A percentile compares a stretch with the other conserved stretches of the same genome.
Evolutionary conservation across 345 rosid species (phyloP).

Genomic region (Eucalyptus albens): DNA sequence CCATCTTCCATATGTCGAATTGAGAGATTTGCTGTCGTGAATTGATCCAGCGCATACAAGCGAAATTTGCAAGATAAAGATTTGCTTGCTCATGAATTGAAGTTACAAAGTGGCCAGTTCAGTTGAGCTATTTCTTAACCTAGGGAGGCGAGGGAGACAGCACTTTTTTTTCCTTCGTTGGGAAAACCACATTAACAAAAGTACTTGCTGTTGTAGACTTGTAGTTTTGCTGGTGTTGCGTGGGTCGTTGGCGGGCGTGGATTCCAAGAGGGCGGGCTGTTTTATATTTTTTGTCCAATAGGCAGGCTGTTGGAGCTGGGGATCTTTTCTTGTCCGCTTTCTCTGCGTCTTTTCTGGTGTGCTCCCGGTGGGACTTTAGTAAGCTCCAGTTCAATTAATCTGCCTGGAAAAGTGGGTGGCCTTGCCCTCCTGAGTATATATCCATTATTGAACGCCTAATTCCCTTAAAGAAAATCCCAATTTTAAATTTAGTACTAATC

Average conservation of each 20-base stretch:
- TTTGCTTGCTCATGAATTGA: not conserved
- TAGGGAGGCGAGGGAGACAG: not conserved
- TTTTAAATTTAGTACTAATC: too few relatives aligned
- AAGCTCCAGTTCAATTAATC: not conserved
- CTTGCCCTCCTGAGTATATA: not conserved
- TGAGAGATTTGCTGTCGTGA: not conserved
- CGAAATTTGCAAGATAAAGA: not conserved
- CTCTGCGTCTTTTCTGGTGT: not conserved
- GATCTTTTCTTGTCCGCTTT: not conserved
- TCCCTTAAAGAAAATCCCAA: not conserved
- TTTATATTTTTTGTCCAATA: too few relatives aligned
- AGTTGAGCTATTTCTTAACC: not conserved
- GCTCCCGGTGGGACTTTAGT: not conserved
- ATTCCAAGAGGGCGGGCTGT: not conserved
- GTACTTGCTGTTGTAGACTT: too few relatives aligned
- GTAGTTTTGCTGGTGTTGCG: not conserved
- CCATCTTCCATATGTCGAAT: not conserved
- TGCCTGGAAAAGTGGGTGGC: not conserved
- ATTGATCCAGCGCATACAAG: not conserved
- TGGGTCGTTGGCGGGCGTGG: not conserved
- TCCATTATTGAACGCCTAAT: not conserved
- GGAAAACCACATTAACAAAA: not conserved
- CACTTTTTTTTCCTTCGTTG: rapidly evolving
- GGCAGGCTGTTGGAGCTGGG: not conserved
- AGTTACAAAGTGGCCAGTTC: not conserved